Base-by-base conservation (phyloP, 2,329 filamentous ascomycete species). In the Pseudocercospora fijiensis region DNA sequence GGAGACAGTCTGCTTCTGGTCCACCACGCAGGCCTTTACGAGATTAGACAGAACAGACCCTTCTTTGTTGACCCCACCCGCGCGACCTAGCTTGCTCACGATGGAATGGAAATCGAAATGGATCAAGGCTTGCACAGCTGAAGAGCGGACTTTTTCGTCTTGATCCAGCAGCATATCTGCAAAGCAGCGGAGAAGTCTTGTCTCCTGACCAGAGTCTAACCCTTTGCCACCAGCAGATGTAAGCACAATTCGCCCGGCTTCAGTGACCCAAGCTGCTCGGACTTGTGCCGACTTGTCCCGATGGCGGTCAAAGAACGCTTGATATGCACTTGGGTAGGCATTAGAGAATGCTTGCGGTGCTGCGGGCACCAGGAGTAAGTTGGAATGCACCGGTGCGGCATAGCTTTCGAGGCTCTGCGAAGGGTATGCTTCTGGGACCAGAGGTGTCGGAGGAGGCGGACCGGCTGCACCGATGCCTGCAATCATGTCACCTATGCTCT, bases 401-500 rank as follows among this genome's bases (percentile, higher is more conserved):
- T 66, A 64, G 0, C 72, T 71, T 37, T 76, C 75, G 2, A 74
- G 63, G 65, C 85, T 89, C 55, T 89, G 81, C 3, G 90, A 89
- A n/a, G 94, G 94, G 72, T 96, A 97, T 28, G 90, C 88, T 22
- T 90, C 85, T 11, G 94, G 91, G 72, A 97, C 92, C 73, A 96
- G 83, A 1, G 81, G 77, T 9, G 89, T 85, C 6, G 86, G 79
- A 13, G 90, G 86, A 16, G 93, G 92, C 61, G 91, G 90, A 0
- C 94, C 94, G 65, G 93, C 92, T 65, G 94, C 91, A 57, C 94
- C 94, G 75, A 98, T 96, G 5, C 94, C 94, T 45, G 94, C 89
- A 26, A 96, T 90, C 83, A 99, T 93, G 74, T 98, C 94, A 59
- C 96, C 95, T 43, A 99, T 86, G 0, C 95, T 96, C 77, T 98